Evolutionary conservation across 768 basidiomycete species (phyloP), one percentile per base, ranked within the genome.

Genomic region (Boletales sp.): DNA sequence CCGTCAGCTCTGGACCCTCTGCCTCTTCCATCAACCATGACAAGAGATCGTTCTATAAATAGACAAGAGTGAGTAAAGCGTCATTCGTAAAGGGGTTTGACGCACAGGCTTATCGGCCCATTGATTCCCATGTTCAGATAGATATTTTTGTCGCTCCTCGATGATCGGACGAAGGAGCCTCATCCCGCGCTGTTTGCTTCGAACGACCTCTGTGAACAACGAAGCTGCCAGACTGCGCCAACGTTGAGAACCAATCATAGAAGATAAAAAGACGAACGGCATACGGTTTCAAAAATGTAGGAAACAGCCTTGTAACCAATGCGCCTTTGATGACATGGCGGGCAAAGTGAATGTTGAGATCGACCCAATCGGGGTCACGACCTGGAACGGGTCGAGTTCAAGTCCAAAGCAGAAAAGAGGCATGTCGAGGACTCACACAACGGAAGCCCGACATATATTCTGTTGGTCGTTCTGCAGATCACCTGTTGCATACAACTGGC

Each of bases 361-460:
- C 48, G 3, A 58, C 44, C 55, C 72, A 77, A 5, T 66, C 70
- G 6, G 61, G 54, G 43, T 76, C 54, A 10, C 73, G 68, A 53
- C 75, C 76, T 77, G 34, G 18, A 35, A 19, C 24, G 21, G 21
- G 21, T 21, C 21, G 21, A n/a, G 19, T 9, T 10, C 8, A 46
- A 5, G 19, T 43, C 6, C 12, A 38, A 30, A n/a, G 30, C 8
- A 24, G 35, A 6, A 39, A 24, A 17, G 17, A 12, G 40, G 18
- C 6, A 45, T 21, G 18, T 18, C 12, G 17, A 2, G 34, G 14
- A 30, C 36, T 39, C 38, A 77, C 79, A 80, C 4, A 75, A 35
- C 5, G 77, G 76, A 21, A 71, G 58, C 0, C 78, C 80, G 15
- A 80, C 72, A 51, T 81, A 76, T 7, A 74, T 45, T 12, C 81